Conservation (phyloP, 2,329 filamentous ascomycete genomes). For the Microsporum ferrugineum region DNA sequence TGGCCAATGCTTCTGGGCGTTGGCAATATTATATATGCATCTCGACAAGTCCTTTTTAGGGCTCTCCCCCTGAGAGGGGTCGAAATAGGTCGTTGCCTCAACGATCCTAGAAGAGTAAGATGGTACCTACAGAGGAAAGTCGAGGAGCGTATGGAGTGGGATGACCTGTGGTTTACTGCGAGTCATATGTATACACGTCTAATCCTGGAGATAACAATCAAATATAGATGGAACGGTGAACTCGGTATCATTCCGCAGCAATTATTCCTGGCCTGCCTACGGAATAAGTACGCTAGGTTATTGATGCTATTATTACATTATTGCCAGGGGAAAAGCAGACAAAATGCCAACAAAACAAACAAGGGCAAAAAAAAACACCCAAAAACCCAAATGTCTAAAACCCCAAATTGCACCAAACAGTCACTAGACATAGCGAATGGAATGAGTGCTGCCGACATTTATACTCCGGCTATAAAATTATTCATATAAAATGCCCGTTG, state of each 20-base stretch:
- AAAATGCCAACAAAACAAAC: not conserved
- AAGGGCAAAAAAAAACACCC: not conserved
- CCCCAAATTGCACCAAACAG: not conserved
- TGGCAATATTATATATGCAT: not conserved
- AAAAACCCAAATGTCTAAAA: not conserved
- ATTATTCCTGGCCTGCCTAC: not conserved
- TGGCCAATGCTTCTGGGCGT: not conserved
- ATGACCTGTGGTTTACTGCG: not conserved
- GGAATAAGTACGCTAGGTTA: not conserved
- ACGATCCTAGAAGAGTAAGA: no score
- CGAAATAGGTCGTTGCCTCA: no score
- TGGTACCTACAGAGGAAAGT: no score
- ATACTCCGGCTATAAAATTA: not conserved
- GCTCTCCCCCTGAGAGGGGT: no score
- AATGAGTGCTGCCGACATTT: not conserved
- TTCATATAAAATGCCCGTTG: not conserved
- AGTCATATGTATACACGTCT: not conserved
- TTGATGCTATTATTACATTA: not conserved
- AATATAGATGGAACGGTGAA: not conserved
- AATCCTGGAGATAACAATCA: not conserved
- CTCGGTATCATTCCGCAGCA: not conserved
- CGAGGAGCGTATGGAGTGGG: no score
- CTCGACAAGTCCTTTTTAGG: no score
- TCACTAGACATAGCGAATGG: not conserved
- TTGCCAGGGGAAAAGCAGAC: not conserved